Evolutionary conservation across 257 asterid species (phyloP).

Genomic region (Eustoma russellianum): DNA sequence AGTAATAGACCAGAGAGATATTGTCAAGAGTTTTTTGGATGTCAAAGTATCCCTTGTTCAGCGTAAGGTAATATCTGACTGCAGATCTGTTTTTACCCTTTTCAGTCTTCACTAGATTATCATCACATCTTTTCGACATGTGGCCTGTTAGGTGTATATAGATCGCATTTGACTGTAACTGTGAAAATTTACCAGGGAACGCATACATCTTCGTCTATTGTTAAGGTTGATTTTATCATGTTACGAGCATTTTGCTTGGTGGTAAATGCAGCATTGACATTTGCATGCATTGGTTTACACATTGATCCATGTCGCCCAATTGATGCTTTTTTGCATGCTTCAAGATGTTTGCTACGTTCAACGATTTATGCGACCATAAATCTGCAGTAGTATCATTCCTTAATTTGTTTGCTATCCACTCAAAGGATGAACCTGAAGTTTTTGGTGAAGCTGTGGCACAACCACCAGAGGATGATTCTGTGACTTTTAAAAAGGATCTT

Average conservation of each 20-base stretch:
- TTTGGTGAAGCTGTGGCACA: constrained; percentile 14
- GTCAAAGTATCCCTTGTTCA: constrained; percentile 30
- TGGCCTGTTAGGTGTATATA: no score
- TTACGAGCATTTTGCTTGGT: no score
- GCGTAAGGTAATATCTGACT: constrained; percentile 28
- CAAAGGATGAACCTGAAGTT: constrained; percentile 32
- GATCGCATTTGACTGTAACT: neutral
- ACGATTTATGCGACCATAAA: no score
- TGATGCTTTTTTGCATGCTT: neutral
- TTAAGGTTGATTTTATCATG: no score
- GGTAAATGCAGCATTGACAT: no score
- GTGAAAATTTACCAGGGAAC: neutral
- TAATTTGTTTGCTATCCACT: neutral
- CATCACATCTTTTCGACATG: no score
- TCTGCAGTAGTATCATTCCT: neutral
- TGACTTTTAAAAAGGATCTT: constrained; percentile 25
- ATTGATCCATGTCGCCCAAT: neutral
- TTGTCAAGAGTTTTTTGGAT: constrained; percentile 28
- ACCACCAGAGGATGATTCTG: constrained; percentile 25
- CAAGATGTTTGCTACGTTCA: no score
- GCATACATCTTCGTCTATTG: no score
- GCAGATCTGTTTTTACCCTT: no score
- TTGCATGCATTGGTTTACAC: no score
- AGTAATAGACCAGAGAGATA: constrained; percentile 25
- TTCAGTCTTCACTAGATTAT: neutral